These are phyloP conservation scores for Cladosporium sp. DNA, from an alignment of 2,329 filamentous ascomycete genomes.

Conservation along the genomic window DNA sequence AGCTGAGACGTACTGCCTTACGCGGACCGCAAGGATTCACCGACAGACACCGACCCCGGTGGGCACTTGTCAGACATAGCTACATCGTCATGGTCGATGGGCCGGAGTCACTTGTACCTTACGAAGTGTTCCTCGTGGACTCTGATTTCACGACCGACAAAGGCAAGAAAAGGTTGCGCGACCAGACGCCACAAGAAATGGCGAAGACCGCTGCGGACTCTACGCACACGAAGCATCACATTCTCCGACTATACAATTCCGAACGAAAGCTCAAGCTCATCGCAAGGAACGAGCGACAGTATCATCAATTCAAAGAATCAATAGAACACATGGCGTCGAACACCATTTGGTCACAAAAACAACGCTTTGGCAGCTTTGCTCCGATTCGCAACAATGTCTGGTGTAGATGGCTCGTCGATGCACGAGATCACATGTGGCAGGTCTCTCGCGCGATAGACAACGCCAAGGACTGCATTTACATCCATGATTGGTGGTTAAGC, in stretches of 20 bases:
- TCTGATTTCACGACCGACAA: slow-evolving; percentile 75
- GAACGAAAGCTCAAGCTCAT: slow-evolving; percentile 89
- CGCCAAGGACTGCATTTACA: slow-evolving; percentile 96
- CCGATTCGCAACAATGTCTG: slow-evolving; percentile 81
- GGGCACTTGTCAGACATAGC: slow-evolving; percentile 96
- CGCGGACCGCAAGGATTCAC: slow-evolving; percentile 63
- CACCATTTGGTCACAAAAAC: slow-evolving; percentile 74
- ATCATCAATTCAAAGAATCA: slow-evolving; percentile 89
- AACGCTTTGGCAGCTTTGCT: slow-evolving; percentile 89
- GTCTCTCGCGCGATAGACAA: slow-evolving; percentile 94
- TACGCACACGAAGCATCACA: slow-evolving; percentile 65
- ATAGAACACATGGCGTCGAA: slow-evolving; percentile 77
- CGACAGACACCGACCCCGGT: slow-evolving; percentile 80
- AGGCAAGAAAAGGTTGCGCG: slow-evolving; percentile 50
- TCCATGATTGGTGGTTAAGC: slow-evolving; percentile 98
- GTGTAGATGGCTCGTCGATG: slow-evolving; percentile 94
- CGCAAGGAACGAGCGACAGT: slow-evolving; percentile 80
- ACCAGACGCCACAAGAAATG: slow-evolving; percentile 54
- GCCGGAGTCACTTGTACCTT: slow-evolving; percentile 96
- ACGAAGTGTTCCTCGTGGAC: slow-evolving; percentile 97
- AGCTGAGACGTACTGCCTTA: slow-evolving; percentile 23
- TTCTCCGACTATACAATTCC: slow-evolving; percentile 79
- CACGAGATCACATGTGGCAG: slow-evolving; percentile 98
- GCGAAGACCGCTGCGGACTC: slow-evolving; percentile 57
- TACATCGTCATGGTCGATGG: slow-evolving; percentile 98